Base-by-base conservation (phyloP, 2,329 filamentous ascomycete species). In the Curvularia sp. region DNA sequence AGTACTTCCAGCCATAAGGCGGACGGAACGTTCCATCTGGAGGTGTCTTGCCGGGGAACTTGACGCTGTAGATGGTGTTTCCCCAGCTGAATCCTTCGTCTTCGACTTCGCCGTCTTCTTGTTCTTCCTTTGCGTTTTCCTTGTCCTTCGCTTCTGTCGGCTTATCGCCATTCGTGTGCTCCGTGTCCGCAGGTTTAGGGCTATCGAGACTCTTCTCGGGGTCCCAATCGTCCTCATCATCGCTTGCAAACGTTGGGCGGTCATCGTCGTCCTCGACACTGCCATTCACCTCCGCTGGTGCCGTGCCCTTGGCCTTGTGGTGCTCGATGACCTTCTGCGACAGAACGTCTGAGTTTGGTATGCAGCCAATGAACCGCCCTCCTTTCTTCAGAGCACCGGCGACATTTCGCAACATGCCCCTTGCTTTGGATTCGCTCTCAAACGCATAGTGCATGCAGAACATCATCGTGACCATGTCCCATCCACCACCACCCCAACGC, bases 391-490 rank as follows among this genome's bases (percentile, higher is more conserved):
- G 79, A 2, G 91, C 86, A 1, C 93, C 91, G 0, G 95, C 89
- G 3, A 99, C 94, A 72, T 99, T 99, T 70, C 88, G 86, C 55
- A 99, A 84, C 95, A 99, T 98, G 62, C 87, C 91, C 43, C 92
- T 87, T 2, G 94, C 92, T 77, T 97, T 96, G 47, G 87, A 86
- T 77, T 99, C 94, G 51, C 84, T 92, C 80, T 98, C 95, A 68
- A 98, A 99, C 5, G 95, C 93, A 76, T 99, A 99, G 80, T 99
- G 95, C 88, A 99, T 95, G 71, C 93, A 96, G 78, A 99, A 99
- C 95, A 99, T 99, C 87, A 97, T 97, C 73, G 90, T 93, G 63
- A 99, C 94, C 41, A 98, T 91, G 74, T 99, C 95, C 69, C 98
- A 99, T 3, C 81, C 81, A 39, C 94, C 93, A 54, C 89, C 89